Conservation (phyloP, 2,329 filamentous ascomycete genomes). For the Fusarium chaquense region DNA sequence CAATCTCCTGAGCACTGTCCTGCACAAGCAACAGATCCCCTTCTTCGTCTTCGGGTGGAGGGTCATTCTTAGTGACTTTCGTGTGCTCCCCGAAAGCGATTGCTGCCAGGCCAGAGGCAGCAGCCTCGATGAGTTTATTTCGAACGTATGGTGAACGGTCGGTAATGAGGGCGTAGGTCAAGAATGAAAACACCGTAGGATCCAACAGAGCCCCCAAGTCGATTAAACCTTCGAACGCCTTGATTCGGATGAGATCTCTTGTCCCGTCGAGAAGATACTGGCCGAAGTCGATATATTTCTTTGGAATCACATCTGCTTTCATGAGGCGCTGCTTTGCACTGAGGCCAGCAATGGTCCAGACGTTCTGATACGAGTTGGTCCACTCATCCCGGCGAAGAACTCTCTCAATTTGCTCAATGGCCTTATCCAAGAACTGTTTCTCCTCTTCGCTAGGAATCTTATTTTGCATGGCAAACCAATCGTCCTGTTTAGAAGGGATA, state of each 20-base stretch:
- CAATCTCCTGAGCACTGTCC: constrained; percentile 62
- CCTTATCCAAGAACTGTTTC: constrained; percentile 63
- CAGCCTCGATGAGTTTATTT: constrained; percentile 68
- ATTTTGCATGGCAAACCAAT: constrained; percentile 60
- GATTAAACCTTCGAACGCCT: constrained; percentile 72
- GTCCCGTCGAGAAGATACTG: constrained; percentile 75
- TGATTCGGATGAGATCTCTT: constrained; percentile 72
- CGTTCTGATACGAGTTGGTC: constrained; percentile 75
- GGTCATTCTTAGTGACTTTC: constrained; percentile 58
- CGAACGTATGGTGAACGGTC: constrained; percentile 74
- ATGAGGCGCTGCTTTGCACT: constrained; percentile 72
- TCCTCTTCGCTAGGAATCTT: constrained; percentile 61
- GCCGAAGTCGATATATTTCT: constrained; percentile 67
- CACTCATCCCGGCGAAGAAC: constrained; percentile 77
- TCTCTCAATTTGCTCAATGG: constrained; percentile 73
- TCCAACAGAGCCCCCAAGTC: constrained; percentile 72
- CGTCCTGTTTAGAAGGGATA: constrained; percentile 61
- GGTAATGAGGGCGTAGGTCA: constrained; percentile 69
- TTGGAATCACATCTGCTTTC: constrained; percentile 71
- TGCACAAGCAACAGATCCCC: constrained; percentile 57
- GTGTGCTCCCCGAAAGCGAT: constrained; percentile 73
- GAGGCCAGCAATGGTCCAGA: constrained; percentile 72
- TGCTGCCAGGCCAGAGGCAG: constrained; percentile 70
- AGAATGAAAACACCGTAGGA: constrained; percentile 65
- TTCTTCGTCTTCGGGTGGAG: constrained; percentile 53